A percentile compares a stretch with the other conserved stretches of the same genome.
Evolutionary conservation across 257 asterid genomes (phyloP).

Genomic region (Verbena officinalis): DNA sequence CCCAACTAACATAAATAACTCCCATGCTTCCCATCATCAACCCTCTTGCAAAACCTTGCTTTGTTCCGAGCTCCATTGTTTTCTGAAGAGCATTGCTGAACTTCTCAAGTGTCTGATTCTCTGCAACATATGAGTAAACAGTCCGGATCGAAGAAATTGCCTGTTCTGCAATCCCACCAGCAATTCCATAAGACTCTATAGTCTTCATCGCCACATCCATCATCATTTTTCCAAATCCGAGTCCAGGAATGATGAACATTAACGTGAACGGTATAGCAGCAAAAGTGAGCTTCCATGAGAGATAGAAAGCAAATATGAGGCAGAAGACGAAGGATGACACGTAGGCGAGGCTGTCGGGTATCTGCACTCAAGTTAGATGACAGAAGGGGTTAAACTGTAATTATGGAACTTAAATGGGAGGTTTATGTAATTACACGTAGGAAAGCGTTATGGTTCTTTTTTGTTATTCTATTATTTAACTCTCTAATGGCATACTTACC

Average conservation of each 20-base stretch:
- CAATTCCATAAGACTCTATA: conserved; percentile 64
- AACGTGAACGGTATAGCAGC: conserved; percentile 77
- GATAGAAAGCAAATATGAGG: conserved; percentile 59
- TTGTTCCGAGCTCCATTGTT: conserved; percentile 73
- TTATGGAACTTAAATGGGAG: too few relatives aligned
- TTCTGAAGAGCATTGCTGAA: conserved; percentile 65
- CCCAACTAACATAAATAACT: conserved; percentile 82
- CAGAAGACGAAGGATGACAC: conserved; percentile 83
- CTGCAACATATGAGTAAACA: conserved; percentile 72
- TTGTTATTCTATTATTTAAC: too few relatives aligned
- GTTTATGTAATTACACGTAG: too few relatives aligned
- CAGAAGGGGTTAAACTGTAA: neutral
- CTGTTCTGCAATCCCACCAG: conserved; percentile 81
- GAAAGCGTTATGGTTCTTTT: too few relatives aligned
- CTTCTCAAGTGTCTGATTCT: conserved; percentile 54
- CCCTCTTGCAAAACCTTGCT: conserved; percentile 81
- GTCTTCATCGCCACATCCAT: conserved; percentile 66
- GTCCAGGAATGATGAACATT: conserved; percentile 77
- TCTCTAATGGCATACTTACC: too few relatives aligned
- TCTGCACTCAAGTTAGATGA: conserved; percentile 50
- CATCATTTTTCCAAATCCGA: conserved; percentile 78
- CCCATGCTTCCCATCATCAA: conserved; percentile 84
- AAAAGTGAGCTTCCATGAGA: conserved; percentile 76
- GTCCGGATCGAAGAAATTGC: conserved; percentile 76
- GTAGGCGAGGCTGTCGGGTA: conserved; percentile 84